Evolutionary conservation across 257 asterid species (phyloP), one percentile per base, ranked within the genome.

Genomic region (Solanum gandarillasii): DNA sequence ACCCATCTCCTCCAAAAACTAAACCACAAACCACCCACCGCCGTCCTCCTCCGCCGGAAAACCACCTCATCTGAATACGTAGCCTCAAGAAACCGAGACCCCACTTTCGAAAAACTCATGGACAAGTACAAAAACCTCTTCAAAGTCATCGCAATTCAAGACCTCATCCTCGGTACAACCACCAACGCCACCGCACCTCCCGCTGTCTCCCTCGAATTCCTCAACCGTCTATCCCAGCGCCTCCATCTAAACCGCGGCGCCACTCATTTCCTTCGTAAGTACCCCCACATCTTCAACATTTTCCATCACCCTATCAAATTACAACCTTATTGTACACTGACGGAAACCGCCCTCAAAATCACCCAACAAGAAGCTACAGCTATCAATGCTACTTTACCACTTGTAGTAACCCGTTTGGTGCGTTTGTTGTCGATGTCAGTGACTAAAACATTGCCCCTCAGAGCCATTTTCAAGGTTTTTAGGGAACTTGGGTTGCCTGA

Each of bases 401-500:
- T 90, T 32, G 97, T 91, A n/a, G 83, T 90, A 0, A 89, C 91
- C 39, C 91, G 98, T 23, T 89, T 96, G 93, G 93, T 94, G 39
- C 93, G 93, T 87, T 90, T 96, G 52, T 90, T 95, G 4, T 93
- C 98, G 0, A 96, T 96, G 94, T 95, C 99, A 32, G 75, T 88
- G 87, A 90, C 94, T 84, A 94, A 88, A 86, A 88, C 92, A 72
- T 85, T 96, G 88, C 98, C 99, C 4, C 94, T 96, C 48, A 91
- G 98, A 70, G 98, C 98, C 29, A 88, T 96, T 87, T 95, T 94
- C 92, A 96, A 94, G 91, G 94, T 93, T 25, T 94, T 95, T 96
- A 94, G 92, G 88, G 98, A 95, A 90, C 89, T 96, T 52, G 99
- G 99, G 5, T 91, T 95, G 12, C 98, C 99, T 9, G 98, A 96